Base-by-base conservation (phyloP, 305 asterid species). In the Stenogyne calaminthoides region DNA sequence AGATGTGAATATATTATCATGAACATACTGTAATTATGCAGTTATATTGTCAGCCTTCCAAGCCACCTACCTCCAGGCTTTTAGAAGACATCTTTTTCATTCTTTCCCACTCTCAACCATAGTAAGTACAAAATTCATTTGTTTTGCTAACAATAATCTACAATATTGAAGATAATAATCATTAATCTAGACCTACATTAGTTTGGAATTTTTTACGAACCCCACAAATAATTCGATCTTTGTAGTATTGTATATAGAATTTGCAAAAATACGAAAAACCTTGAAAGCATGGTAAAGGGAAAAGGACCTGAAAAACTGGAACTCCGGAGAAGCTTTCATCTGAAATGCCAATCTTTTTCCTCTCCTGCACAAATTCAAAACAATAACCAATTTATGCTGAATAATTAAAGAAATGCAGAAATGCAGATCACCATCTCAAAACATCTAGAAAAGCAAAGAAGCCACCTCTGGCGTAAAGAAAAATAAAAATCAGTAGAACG, bases 241-340 rank as follows among this genome's bases (percentile, higher is more conserved):
- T 29, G n/a, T n/a, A n/a, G n/a, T n/a, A n/a, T n/a, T n/a, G 8
- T 9, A 44, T 29, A 58, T 37, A 12, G 49, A 57, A 6, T 67
- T 57, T 56, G 52, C 61, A 10, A 68, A 55, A 22, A 32, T 14
- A 68, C 3, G 67, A 66, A 67, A 74, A 69, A 69, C 22, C 65
- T 57, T 12, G 40, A 18, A 49, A 34, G 11, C 20, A 9, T 0
- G 27, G 27, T 72, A 47, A 70, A 70, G 62, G 12, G 25, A 27
- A 44, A 34, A 44, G 44, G 52, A 91, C 98, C 97, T 91, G 97
- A 80, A 93, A 93, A 77, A 89, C 96, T 51, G 98, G 98, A 82
- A 93, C 92, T 46, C 98, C 98, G 9, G 81, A 71, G 76, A 93
- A 89, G 81, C 92, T 80, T 73, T 84, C 87, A 73, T 79, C 92